Evolutionary conservation across 2,329 filamentous ascomycete genomes (phyloP).

Genomic region (Botrytis medusae): DNA sequence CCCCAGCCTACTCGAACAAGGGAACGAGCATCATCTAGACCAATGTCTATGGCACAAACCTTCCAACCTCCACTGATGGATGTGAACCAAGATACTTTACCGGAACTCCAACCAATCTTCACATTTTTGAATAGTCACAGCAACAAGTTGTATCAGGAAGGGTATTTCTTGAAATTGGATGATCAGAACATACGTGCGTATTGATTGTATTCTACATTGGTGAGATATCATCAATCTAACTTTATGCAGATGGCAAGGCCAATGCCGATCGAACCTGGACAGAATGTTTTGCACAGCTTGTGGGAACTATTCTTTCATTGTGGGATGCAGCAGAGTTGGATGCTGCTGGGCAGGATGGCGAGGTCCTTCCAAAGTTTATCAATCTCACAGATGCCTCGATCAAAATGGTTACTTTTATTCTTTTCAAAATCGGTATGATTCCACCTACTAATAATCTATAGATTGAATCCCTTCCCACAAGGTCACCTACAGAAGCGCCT

Average conservation of each 20-base stretch:
- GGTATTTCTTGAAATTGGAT: constrained; percentile 95
- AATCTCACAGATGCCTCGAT: constrained; percentile 97
- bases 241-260: constrained; percentile 71
- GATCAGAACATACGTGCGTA: constrained; percentile 86
- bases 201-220: constrained; percentile 21
- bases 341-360: constrained; percentile 77
- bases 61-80: constrained; percentile 87
- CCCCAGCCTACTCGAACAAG: constrained; percentile 41
- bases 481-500: constrained; percentile 71
- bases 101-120: constrained; percentile 93
- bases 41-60: constrained; percentile 81
- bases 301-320: constrained; percentile 89
- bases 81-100: constrained; percentile 78
- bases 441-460: constrained; percentile 43
- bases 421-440: constrained; percentile 17
- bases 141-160: constrained; percentile 97
- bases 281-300: constrained; percentile 95
- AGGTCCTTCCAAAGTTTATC: constrained; percentile 88
- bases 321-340: constrained; percentile 96
- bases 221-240: constrained; percentile 38
- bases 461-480: constrained; percentile 88
- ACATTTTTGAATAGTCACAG: constrained; percentile 90
- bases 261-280: constrained; percentile 88
- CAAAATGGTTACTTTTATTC: constrained; percentile 72
- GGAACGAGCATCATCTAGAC: constrained; percentile 56